Conservation (phyloP, 352 stramenopile genomes). For the Pilasporangium apinafurcum region DNA sequence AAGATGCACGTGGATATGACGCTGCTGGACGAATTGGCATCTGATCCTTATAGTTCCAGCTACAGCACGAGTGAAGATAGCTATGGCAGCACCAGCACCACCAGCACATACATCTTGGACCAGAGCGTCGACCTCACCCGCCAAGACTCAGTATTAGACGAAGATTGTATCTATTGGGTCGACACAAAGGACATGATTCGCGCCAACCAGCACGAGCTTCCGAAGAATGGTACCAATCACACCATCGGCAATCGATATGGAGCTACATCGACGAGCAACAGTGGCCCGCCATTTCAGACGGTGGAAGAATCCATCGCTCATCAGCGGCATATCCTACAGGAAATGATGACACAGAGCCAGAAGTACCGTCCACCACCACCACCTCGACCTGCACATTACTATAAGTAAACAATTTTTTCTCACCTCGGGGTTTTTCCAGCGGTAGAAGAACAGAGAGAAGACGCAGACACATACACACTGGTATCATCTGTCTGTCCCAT, state of each 20-base stretch:
- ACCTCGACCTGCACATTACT: too few species aligned
- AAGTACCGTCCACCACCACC: too few species aligned
- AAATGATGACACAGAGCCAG: slow-evolving; percentile 65
- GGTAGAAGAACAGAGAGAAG: too few species aligned
- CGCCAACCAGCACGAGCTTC: slow-evolving; percentile 4
- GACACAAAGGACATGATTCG: slow-evolving; percentile 32
- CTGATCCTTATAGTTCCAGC: slow-evolving; percentile 3
- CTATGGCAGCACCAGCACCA: slow-evolving; percentile 15
- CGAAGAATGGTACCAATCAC: neutral
- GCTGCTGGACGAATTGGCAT: slow-evolving; percentile 22
- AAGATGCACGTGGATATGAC: slow-evolving; percentile 37
- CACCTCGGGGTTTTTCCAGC: too few species aligned
- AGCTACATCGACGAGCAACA: neutral
- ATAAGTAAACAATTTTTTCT: too few species aligned
- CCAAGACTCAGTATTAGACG: slow-evolving; percentile 24
- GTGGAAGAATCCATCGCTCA: slow-evolving; percentile 65
- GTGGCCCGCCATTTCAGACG: slow-evolving; percentile 12
- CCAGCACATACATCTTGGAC: slow-evolving; percentile 1
- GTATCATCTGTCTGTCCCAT: too few species aligned
- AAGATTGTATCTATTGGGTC: slow-evolving; percentile 30
- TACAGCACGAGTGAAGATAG: slow-evolving; percentile 36
- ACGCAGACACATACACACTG: too few species aligned
- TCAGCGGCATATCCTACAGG: slow-evolving; percentile 47
- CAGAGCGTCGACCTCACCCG: slow-evolving; percentile 17
- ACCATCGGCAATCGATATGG: neutral